A percentile compares a stretch with the other conserved stretches of the same genome.
These are phyloP conservation scores for Solanum hybrid DNA, from an alignment of 305 asterid species.

Conservation along the genomic window DNA sequence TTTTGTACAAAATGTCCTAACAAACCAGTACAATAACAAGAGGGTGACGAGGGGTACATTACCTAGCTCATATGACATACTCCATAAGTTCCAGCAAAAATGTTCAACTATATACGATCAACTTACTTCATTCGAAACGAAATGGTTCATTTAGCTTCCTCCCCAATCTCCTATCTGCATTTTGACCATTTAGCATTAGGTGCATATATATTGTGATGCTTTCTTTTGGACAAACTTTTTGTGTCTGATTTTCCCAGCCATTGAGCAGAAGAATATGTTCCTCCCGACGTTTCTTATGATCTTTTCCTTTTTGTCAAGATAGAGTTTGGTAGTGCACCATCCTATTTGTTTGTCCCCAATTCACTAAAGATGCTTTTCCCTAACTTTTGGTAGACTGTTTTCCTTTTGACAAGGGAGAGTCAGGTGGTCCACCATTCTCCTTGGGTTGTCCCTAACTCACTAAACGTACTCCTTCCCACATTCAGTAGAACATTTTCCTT, in stretches of 20 bases:
- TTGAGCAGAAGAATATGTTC: background rate
- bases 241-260: background rate
- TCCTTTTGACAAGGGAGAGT: background rate
- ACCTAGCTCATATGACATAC: background rate
- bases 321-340: background rate
- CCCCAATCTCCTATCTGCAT: background rate
- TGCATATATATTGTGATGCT: background rate
- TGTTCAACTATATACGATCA: background rate
- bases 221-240: background rate
- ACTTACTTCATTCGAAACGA: background rate
- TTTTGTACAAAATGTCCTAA: background rate
- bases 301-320: background rate
- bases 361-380: background rate
- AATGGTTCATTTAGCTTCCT: background rate
- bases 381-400: background rate
- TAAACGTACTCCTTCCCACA: background rate
- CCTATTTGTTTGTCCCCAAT: background rate
- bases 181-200: background rate
- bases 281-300: background rate
- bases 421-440: background rate
- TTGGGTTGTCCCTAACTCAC: background rate
- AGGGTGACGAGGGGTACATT: background rate
- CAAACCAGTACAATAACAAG: background rate
- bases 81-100: background rate
- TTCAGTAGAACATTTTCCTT: conserved; percentile 1